Evolutionary conservation across 306 rosid genomes (phyloP).

Genomic region (Pterocarpus santalinus): DNA sequence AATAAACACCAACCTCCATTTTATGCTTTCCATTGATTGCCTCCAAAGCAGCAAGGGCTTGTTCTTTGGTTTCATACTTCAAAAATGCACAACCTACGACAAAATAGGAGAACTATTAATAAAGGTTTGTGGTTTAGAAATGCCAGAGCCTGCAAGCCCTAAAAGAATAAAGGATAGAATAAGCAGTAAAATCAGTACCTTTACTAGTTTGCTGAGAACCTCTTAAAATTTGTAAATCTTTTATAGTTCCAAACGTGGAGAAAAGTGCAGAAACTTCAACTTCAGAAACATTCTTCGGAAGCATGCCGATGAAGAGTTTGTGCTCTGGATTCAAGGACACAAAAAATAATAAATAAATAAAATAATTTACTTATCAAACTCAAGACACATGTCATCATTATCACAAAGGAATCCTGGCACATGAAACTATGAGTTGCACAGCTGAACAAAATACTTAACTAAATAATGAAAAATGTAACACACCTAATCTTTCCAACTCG

Average conservation of each 20-base stretch:
- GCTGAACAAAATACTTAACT: constrained; percentile 35
- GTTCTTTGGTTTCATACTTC: constrained; percentile 94
- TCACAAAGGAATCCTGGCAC: constrained; percentile 28
- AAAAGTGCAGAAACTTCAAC: constrained; percentile 81
- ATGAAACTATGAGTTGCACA: constrained; percentile 17
- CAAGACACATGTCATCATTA: constrained; percentile 23
- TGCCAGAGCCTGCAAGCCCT: background rate
- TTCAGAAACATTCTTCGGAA: constrained; percentile 94
- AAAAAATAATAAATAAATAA: background rate
- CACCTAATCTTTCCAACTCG: constrained; percentile 99
- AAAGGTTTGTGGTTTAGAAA: constrained; percentile 27
- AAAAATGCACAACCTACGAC: constrained; percentile 92
- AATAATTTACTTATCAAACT: constrained; percentile 43
- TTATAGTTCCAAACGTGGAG: constrained; percentile 77
- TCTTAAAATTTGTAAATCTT: constrained; percentile 92
- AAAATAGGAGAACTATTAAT: constrained; percentile 39
- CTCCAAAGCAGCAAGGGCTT: constrained; percentile 89
- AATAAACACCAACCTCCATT: constrained; percentile 83
- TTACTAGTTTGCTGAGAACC: constrained; percentile 97
- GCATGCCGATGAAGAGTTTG: constrained; percentile 98
- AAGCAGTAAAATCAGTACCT: constrained; percentile 59
- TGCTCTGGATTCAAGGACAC: constrained; percentile 71
- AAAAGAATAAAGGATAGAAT: constrained; percentile 13
- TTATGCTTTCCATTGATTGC: constrained; percentile 88
- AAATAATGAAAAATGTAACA: constrained; percentile 48